Conservation (phyloP, 805 yeast species). For the Saccharomycopsis sp. region DNA sequence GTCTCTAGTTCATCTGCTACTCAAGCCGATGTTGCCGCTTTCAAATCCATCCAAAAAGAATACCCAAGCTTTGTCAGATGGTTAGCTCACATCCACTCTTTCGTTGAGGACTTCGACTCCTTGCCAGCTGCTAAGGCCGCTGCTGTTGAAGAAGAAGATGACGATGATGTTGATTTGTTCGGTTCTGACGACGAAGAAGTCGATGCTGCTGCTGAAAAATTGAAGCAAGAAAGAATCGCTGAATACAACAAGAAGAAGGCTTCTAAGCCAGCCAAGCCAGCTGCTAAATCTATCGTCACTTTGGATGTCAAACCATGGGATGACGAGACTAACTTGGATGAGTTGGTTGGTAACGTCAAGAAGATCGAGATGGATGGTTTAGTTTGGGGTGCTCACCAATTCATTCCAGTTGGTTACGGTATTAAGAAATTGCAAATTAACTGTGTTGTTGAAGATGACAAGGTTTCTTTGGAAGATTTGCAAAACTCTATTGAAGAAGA, state of each 20-base stretch:
- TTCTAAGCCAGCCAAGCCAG: slow-evolving; percentile 94
- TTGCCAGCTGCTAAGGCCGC: slow-evolving; percentile 67
- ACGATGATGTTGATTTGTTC: slow-evolving; percentile 86
- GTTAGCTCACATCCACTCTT: slow-evolving; percentile 97
- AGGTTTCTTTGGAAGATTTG: slow-evolving; percentile 88
- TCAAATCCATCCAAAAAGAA: slow-evolving; percentile 87
- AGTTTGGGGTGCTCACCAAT: slow-evolving; percentile 96
- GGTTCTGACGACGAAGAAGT: slow-evolving; percentile 88
- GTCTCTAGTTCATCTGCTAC: slow-evolving; percentile 68
- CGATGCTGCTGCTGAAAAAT: slow-evolving; percentile 94
- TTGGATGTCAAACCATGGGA: slow-evolving; percentile 99
- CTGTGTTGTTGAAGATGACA: slow-evolving; percentile 95
- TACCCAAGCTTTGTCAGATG: slow-evolving; percentile 96
- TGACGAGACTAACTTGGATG: slow-evolving; percentile 95
- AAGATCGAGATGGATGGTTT: slow-evolving; percentile 82
- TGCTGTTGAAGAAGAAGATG: slow-evolving; percentile 60
- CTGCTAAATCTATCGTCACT: slow-evolving; percentile 96
- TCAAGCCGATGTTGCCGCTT: slow-evolving; percentile 91
- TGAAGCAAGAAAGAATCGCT: slow-evolving; percentile 96
- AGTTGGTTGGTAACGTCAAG: slow-evolving; percentile 82
- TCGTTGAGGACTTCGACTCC: slow-evolving; percentile 74
- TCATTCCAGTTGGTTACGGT: slow-evolving; percentile 98
- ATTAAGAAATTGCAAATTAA: slow-evolving; percentile 98
- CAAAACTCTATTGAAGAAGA: slow-evolving; percentile 72
- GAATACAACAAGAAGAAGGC: slow-evolving; percentile 98